phyloP scores from a whole-genome alignment of 768 basidiomycete genomes.

The Macrocybe gigantea region DNA sequence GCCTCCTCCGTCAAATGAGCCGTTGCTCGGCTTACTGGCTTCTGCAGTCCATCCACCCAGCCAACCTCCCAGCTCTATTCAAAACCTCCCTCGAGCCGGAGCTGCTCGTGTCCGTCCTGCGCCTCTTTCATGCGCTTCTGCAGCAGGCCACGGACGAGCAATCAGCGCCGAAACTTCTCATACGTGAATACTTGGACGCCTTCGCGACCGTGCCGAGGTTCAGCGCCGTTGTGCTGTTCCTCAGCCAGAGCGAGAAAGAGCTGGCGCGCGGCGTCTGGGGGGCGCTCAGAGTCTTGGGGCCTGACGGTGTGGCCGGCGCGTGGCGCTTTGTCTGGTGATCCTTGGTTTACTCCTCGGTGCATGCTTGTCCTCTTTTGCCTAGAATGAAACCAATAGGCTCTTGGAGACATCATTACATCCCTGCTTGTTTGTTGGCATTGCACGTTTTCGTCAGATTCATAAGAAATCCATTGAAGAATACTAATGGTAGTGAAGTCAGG shows the following conservation, averaged over 20 bases:
- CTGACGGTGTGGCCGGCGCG: conserved; percentile 12
- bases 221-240: conserved; percentile 54
- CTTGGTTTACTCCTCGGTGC: too few species aligned
- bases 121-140: conserved; percentile 36
- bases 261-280: conserved; percentile 43
- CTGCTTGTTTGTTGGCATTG: too few species aligned
- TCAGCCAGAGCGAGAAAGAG: conserved; percentile 50
- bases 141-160: conserved; percentile 7
- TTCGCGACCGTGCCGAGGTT: conserved; percentile 57
- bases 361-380: not conserved
- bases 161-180: conserved; percentile 8
- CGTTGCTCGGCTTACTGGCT: not conserved
- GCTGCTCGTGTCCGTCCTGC: conserved; percentile 52
- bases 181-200: conserved; percentile 45
- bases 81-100: conserved; percentile 65
- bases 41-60: conserved; percentile 35
- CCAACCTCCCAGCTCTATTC: conserved; percentile 55
- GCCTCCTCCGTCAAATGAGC: conserved; percentile 31
- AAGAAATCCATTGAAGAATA: too few species aligned
- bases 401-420: too few species aligned
- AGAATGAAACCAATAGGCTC: too few species aligned
- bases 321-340: conserved; percentile 18
- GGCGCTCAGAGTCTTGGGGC: conserved; percentile 21
- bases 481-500: too few species aligned
- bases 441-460: too few species aligned